Evolutionary conservation across 2,329 filamentous ascomycete species (phyloP).

Genomic region (Beauveria rudraprayagi): DNA sequence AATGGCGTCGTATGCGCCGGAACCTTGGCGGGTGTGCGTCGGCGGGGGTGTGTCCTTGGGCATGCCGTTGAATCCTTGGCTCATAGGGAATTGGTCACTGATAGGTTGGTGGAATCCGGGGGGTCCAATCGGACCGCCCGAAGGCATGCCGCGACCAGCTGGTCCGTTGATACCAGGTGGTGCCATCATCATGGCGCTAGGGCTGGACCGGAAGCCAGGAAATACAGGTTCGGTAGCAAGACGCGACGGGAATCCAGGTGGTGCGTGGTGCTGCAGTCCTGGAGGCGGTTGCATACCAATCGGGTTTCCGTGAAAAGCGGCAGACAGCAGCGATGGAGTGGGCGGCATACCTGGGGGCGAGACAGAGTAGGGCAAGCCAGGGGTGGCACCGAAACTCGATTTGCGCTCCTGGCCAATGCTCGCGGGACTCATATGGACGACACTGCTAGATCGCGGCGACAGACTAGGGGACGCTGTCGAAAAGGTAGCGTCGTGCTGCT

Average conservation of each 20-base stretch:
- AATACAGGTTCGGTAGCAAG: conserved; percentile 47
- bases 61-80: conserved; percentile 24
- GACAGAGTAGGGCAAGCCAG: conserved; percentile 30
- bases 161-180: conserved; percentile 45
- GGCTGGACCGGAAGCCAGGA: conserved; percentile 37
- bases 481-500: conserved; percentile 68
- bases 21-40: conserved; percentile 68
- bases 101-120: conserved; percentile 27
- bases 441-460: conserved; percentile 53
- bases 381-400: conserved; percentile 38
- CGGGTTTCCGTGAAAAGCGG: conserved; percentile 46
- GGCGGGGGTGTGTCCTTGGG: conserved; percentile 28
- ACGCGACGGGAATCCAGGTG: conserved; percentile 48
- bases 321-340: conserved; percentile 5
- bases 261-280: conserved; percentile 27
- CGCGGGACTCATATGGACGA: conserved; percentile 57
- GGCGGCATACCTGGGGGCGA: conserved; percentile 47
- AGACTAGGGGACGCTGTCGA: conserved; percentile 58
- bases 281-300: conserved; percentile 46
- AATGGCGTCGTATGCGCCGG: conserved; percentile 54
- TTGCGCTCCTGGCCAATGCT: conserved; percentile 58
- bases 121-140: conserved; percentile 26
- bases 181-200: conserved; percentile 36
- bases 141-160: conserved; percentile 35
- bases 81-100: conserved; percentile 25